A percentile compares a stretch with the other conserved stretches of the same genome.
These are phyloP conservation scores for Fagopyrum homotropicum DNA, from an alignment of 148 eudicot species.

Conservation along the genomic window DNA sequence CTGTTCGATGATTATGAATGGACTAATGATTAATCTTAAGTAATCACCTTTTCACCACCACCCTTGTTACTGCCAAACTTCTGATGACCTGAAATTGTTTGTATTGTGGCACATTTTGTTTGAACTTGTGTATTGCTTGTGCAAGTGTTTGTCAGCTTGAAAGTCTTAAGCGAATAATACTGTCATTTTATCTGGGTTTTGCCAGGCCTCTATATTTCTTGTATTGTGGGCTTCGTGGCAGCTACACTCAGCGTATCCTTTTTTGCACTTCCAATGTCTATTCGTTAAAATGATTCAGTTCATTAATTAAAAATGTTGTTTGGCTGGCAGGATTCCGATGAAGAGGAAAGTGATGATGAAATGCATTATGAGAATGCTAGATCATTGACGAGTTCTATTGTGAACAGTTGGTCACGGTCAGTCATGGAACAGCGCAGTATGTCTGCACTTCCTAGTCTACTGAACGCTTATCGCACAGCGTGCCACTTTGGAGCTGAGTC, in stretches of 20 bases:
- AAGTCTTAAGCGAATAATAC: neutral
- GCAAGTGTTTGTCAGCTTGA: neutral
- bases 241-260: neutral
- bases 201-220: neutral
- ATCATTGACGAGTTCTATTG: conserved; percentile 34
- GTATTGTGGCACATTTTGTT: neutral
- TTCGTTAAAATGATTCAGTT: neutral
- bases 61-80: neutral
- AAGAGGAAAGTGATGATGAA: conserved; percentile 31
- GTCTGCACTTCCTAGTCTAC: conserved; percentile 52
- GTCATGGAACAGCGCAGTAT: conserved; percentile 40
- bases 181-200: neutral
- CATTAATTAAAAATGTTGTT: neutral
- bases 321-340: conserved; percentile 67
- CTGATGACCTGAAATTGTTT: neutral
- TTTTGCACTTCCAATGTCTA: neutral
- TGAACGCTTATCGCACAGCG: conserved; percentile 77
- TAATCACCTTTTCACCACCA: neutral
- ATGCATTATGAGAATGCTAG: conserved; percentile 24
- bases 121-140: neutral
- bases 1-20: neutral
- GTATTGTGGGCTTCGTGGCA: neutral
- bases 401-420: conserved; percentile 49
- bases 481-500: conserved; percentile 76
- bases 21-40: neutral